A percentile compares a stretch with the other conserved stretches of the same genome.
Evolutionary conservation across 352 stramenopile genomes (phyloP).

Genomic region (Globisporangium spinosum): DNA sequence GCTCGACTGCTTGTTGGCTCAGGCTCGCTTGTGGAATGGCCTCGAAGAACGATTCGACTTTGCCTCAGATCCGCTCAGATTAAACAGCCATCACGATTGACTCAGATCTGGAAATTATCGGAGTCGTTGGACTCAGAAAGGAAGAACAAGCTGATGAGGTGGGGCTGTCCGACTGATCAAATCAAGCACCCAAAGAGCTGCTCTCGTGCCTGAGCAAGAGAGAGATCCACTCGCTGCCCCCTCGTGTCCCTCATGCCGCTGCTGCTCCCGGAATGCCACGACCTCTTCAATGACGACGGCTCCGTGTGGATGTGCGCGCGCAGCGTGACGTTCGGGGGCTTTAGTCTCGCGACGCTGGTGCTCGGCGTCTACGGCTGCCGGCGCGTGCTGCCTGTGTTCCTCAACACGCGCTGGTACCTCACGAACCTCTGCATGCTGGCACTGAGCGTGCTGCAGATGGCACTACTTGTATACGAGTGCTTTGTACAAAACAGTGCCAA

Average conservation of each 20-base stretch:
- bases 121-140: background rate
- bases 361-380: constrained; percentile 38
- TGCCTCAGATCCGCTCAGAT: too few relatives aligned
- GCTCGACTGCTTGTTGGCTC: too few relatives aligned
- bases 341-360: constrained; percentile 51
- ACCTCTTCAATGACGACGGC: constrained; percentile 27
- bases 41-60: too few relatives aligned
- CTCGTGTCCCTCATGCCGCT: constrained; percentile 5
- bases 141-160: background rate
- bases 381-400: constrained; percentile 55
- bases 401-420: constrained; percentile 50
- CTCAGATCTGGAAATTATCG: background rate
- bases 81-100: too few relatives aligned
- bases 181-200: background rate
- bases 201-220: background rate
- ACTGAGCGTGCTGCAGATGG: constrained; percentile 60
- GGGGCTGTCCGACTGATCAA: background rate
- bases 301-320: constrained; percentile 51
- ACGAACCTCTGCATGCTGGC: constrained; percentile 60
- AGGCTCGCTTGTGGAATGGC: too few relatives aligned
- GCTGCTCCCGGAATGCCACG: constrained; percentile 55
- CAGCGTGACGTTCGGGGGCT: constrained; percentile 54
- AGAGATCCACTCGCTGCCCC: background rate
- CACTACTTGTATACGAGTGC: constrained; percentile 60
- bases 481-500: constrained; percentile 52